These are phyloP conservation scores for Hypholoma fasciculare DNA, from an alignment of 768 basidiomycete genomes.

Conservation along the genomic window DNA sequence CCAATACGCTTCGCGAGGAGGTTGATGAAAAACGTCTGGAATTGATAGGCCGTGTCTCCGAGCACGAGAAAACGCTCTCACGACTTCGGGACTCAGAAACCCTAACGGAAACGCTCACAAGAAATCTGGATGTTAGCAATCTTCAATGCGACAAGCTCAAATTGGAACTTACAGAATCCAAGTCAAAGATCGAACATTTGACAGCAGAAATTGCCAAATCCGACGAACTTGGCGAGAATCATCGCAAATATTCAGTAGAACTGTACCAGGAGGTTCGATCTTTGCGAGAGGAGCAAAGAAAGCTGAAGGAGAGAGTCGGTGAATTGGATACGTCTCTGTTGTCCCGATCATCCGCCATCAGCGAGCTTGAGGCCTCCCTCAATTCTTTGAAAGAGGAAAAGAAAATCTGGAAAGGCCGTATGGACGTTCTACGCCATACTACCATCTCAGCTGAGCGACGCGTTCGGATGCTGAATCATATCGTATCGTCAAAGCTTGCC, in stretches of 20 bases:
- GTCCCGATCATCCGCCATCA: background rate
- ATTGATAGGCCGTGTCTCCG: background rate
- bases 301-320: background rate
- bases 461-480: background rate
- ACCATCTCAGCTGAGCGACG: background rate
- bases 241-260: background rate
- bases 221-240: background rate
- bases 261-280: background rate
- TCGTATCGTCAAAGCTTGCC: background rate
- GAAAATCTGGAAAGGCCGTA: background rate
- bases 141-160: background rate
- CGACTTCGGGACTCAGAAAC: background rate
- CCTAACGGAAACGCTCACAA: background rate
- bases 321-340: background rate
- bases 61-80: background rate
- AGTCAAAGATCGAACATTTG: background rate
- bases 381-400: background rate
- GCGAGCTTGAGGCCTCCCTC: background rate
- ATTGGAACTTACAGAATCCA: background rate
- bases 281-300: background rate
- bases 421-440: background rate
- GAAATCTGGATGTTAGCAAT: background rate
- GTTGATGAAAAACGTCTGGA: background rate
- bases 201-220: background rate
- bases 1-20: background rate